Evolutionary conservation across 202 grass and related monocot species (phyloP), one percentile per base, ranked within the genome.

Genomic region (Eragrostis tef): DNA sequence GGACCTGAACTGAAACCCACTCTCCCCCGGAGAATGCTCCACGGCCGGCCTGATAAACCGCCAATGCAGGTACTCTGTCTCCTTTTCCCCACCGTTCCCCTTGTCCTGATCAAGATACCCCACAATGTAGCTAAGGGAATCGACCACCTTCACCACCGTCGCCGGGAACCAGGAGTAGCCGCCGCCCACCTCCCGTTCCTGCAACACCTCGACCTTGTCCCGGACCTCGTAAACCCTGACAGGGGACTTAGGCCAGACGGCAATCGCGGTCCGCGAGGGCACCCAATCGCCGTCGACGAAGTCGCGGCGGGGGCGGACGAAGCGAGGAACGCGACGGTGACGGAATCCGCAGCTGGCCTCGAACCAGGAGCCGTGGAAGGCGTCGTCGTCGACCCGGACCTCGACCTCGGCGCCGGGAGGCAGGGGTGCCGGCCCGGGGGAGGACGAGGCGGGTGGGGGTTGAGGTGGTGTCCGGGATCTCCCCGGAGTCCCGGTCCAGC

Each of bases 301-400:
- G 49, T 97, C 94, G 19, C 88, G 79, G 73, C 90, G 90, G 21
- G 49, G 79, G 9, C 92, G 72, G 42, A 94, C 70, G 31, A 54
- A 45, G 3, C n/a, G 3, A 24, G 44, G 84, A 94, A 94, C 46
- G 73, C 84, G 5, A 91, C 73, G 9, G 41, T 42, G 20, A 82
- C n/a, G 9, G 69, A 6, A 16, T 52, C 49, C 13, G 13, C 62
- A n/a, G n/a, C n/a, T 39, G 81, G 76, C 88, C 85, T 81, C 85
- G 71, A 67, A 90, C 88, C 88, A 90, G 56, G 76, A 70, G 19
- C 88, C 85, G 75, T 77, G 57, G 88, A 91, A 88, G 6, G 84
- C 88, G 4, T 91, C 87, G 16, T 67, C 79, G 39, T 97, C 89
- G 58, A 88, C 39, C 54, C 67, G 90, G 25, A 93, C 94, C 82